Evolutionary conservation across 1,139 yeast species (phyloP).

Genomic region (Kodamaea fungicola): DNA sequence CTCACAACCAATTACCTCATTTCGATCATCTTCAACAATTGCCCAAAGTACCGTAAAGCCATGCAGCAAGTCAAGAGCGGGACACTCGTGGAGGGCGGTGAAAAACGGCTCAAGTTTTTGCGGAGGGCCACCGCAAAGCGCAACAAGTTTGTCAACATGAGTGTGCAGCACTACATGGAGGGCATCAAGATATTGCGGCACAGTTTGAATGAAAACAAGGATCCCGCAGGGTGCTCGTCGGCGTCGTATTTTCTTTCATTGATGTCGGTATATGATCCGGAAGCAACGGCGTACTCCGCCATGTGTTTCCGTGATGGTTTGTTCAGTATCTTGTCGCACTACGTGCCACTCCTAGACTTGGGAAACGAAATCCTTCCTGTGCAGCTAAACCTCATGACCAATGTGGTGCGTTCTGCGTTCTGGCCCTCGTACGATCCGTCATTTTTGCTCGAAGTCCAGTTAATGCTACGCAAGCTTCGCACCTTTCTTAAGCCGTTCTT

Average conservation of each 20-base stretch:
- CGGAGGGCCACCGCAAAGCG: constrained; percentile 10
- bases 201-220: constrained; percentile 26
- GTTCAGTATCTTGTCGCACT: constrained; percentile 34
- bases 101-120: background rate
- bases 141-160: constrained; percentile 24
- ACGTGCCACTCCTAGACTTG: constrained; percentile 16
- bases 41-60: constrained; percentile 14
- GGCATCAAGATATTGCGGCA: constrained; percentile 35
- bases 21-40: constrained; percentile 27
- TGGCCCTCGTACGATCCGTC: constrained; percentile 37
- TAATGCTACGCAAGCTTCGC: constrained; percentile 23
- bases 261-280: constrained; percentile 46
- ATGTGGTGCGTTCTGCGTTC: constrained; percentile 34
- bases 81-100: background rate
- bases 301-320: constrained; percentile 43
- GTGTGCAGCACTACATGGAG: constrained; percentile 37
- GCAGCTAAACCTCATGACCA: constrained; percentile 37
- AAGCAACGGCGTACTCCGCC: constrained; percentile 38
- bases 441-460: constrained; percentile 29
- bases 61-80: background rate
- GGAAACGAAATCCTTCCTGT: constrained; percentile 25
- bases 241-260: constrained; percentile 39
- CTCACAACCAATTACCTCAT: constrained; percentile 40
- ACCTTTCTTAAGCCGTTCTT: constrained; percentile 3
- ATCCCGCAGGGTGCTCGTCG: constrained; percentile 35